phyloP scores from a whole-genome alignment of 1,284 basidiomycete genomes.

The Fomitopsis schrenkii region DNA sequence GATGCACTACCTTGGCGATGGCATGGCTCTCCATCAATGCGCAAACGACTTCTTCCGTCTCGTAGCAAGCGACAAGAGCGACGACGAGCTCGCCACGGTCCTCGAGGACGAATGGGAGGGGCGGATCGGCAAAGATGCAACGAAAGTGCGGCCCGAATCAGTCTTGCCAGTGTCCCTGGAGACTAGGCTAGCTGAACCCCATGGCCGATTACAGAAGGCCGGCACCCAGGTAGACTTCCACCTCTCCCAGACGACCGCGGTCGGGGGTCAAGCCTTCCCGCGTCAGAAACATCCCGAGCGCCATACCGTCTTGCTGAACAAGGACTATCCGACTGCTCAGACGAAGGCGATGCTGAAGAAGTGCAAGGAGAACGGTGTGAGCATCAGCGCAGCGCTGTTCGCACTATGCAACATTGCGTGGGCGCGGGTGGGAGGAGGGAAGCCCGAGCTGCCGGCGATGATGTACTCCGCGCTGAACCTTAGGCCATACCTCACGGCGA shows the following conservation, averaged over 20 bases:
- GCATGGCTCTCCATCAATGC: conserved; percentile 73
- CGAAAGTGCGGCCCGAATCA: background rate
- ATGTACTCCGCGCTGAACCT: conserved; percentile 80
- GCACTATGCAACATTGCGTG: conserved; percentile 74
- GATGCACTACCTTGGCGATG: conserved; percentile 74
- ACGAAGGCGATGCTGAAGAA: conserved; percentile 58
- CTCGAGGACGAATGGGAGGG: conserved; percentile 45
- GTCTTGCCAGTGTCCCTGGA: conserved; percentile 49
- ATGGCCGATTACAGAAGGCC: conserved; percentile 36
- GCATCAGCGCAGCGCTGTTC: conserved; percentile 72
- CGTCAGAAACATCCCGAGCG: conserved; percentile 41
- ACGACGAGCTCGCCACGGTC: conserved; percentile 37
- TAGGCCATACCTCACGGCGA: conserved; percentile 48
- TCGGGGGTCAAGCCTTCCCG: conserved; percentile 66
- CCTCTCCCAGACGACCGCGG: conserved; percentile 39
- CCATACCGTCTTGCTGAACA: conserved; percentile 62
- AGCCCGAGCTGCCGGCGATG: conserved; percentile 59
- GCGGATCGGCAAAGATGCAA: conserved; percentile 26
- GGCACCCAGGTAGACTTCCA: conserved; percentile 56
- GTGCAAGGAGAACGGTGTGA: conserved; percentile 69
- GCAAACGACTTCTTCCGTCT: conserved; percentile 71
- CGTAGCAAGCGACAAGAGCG: conserved; percentile 40
- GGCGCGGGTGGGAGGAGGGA: conserved; percentile 43
- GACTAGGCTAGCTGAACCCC: conserved; percentile 41
- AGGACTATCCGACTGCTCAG: conserved; percentile 47